Base-by-base conservation (phyloP, 371 early-diverging fungal species). In the Circinella umbellata region DNA sequence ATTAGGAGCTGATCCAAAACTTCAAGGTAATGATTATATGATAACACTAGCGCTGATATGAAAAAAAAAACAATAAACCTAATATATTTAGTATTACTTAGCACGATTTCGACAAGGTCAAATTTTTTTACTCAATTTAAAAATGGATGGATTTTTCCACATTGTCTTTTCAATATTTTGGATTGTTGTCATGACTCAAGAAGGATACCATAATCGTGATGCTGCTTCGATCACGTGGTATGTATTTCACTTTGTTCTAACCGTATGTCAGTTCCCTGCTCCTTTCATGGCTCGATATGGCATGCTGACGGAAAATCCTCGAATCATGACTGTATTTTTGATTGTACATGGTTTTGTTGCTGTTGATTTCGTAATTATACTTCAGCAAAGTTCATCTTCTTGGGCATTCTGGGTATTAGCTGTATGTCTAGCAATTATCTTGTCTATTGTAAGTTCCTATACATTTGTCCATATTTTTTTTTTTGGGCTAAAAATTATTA, bases 391-490 rank as follows among this genome's bases (percentile, higher is more conserved):
- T 53, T 71, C 77, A 11, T 66, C 70, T 18, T 70, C 71, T 34
- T 85, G 85, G 85, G 75, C 79, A 0, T 85, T 85, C 66, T 85
- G 85, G 85, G 82, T 78, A 15, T 57, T 85, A 38, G 80, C 81
- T 69, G 85, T 82, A 84, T 71, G 60, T 15, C 14, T 27, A 11
- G 47, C 59, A 18, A 53, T 39, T 36, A 15, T 34, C 11, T 27
- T 61, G 13, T 61, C 35, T 39, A 51, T 38, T 14, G 37, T 48
- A 14, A 67, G 14, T 60, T 27, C 0, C 2, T 63, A 38, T 47
- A 11, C 1, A 47, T 47, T 9, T 47, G 47, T 47, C 1, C 47
- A 15, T 47, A 47, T 47, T 11, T 47, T 11, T 47, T 57, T 39
- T 63, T 27, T 27, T 27, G 0, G 27, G 27, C 1, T 1, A 27